A percentile compares a stretch with the other conserved stretches of the same genome.
Evolutionary conservation across 2,329 filamentous ascomycete species (phyloP).

Genomic region (Fusarium acutatum): DNA sequence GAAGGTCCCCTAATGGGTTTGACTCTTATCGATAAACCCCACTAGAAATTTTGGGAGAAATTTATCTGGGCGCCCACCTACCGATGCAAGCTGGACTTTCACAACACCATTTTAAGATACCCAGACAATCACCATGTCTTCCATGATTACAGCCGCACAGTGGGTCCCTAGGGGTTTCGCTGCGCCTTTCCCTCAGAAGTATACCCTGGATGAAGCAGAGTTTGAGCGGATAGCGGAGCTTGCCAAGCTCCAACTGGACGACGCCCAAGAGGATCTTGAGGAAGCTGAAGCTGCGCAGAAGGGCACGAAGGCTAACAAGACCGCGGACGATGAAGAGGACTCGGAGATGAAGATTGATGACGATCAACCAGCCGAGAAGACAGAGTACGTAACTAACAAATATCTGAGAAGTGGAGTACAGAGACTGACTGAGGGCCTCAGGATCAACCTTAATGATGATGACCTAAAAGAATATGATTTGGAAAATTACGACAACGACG

Average conservation of each 20-base stretch:
- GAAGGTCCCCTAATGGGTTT: background rate
- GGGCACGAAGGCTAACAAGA: conserved; percentile 36
- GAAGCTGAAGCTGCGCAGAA: conserved; percentile 64
- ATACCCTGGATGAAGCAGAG: conserved; percentile 78
- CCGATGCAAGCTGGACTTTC: conserved; percentile 18
- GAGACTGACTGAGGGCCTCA: conserved; percentile 41
- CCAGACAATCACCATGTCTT: conserved; percentile 58
- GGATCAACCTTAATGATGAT: conserved; percentile 70
- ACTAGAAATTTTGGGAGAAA: conserved; percentile 48
- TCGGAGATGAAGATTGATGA: conserved; percentile 49
- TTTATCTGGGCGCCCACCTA: conserved; percentile 37
- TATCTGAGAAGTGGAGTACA: background rate
- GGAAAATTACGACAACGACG: conserved; percentile 93
- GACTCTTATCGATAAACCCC: conserved; percentile 53
- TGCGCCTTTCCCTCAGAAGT: conserved; percentile 78
- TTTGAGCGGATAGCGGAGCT: conserved; percentile 78
- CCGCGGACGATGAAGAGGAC: conserved; percentile 44
- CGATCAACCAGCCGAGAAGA: conserved; percentile 43
- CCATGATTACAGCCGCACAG: conserved; percentile 77
- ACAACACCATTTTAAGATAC: conserved; percentile 39
- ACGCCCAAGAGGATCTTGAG: conserved; percentile 86
- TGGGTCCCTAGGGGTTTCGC: conserved; percentile 83
- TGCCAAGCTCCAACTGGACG: conserved; percentile 83
- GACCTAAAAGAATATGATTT: conserved; percentile 96
- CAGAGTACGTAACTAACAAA: conserved; percentile 44